Base-by-base conservation (phyloP, 2,329 filamentous ascomycete species). In the Verticillium tricorpus region DNA sequence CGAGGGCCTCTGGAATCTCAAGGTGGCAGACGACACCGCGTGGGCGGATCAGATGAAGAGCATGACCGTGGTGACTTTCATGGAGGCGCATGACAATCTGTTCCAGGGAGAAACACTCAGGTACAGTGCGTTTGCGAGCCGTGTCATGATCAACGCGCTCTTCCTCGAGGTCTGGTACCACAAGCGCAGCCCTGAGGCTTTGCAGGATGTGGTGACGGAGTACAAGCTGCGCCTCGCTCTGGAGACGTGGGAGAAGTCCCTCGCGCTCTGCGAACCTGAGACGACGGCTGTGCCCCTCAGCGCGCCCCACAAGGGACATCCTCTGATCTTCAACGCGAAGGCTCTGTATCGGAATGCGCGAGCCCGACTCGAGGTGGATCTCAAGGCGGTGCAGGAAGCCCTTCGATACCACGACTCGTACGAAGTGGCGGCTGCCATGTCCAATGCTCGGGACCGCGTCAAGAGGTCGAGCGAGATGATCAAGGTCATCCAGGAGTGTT, bases 161-260 rank as follows among this genome's bases (percentile, higher is more conserved):
- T 99, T 98, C 82, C 84, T 99, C 57, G 95, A 98, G 76, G 94
- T 98, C 2, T 99, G 95, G 95, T 96, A 97, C 73, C 92, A 98
- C 80, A 97, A 97, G 85, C 91, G 95, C 72, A 97, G 92, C 75
- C 94, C 94, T n/a, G 93, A 98, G 74, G 93, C 94, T 58, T 82
- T 98, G 50, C 95, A 98, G 77, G 94, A 98, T 72, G 93, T 98
- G 45, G 94, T 98, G 55, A 96, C 94, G 3, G 95, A 98, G 78
- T 98, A 97, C 85, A 98, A 97, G 82, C 89, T 99, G 64, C 88
- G 95, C 62, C 86, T 97, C 60, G 95, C 95, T 58, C 82, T 99
- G 60, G 94, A 98, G 79, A 97, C 94, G n/a, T 99, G 95, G 95
- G 93, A 98, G 81, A 96, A 91, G 78, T 97, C 94, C 50, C 85